A percentile compares a stretch with the other conserved stretches of the same genome.
Conservation (phyloP, 2,329 filamentous ascomycete genomes). For the Hypoxylon sp. region DNA sequence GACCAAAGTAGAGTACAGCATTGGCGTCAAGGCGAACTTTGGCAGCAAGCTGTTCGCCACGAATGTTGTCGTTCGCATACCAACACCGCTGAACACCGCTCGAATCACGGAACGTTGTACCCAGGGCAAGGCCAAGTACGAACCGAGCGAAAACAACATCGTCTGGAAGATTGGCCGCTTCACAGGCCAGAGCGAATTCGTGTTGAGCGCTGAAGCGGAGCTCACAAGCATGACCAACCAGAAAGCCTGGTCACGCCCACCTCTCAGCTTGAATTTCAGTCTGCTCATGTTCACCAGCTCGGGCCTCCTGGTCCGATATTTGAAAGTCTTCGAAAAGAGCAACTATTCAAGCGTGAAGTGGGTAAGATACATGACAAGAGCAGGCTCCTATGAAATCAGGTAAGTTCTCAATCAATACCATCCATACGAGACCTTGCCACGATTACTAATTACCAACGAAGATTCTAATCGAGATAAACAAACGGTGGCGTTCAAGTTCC, state of each 20-base stretch:
- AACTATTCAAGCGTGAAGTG: slow-evolving; percentile 99
- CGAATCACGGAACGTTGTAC: slow-evolving; percentile 93
- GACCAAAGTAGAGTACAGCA: slow-evolving; percentile 98
- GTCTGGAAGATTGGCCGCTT: slow-evolving; percentile 99
- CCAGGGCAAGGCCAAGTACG: slow-evolving; percentile 98
- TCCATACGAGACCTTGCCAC: not conserved
- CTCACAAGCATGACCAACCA: slow-evolving; percentile 98
- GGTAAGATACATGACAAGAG: slow-evolving; percentile 99
- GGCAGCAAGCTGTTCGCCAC: slow-evolving; percentile 96
- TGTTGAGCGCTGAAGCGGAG: slow-evolving; percentile 92
- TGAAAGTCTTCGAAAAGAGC: slow-evolving; percentile 99
- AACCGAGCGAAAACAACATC: slow-evolving; percentile 97
- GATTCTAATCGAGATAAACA: slow-evolving; percentile 33
- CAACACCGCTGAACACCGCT: slow-evolving; percentile 96
- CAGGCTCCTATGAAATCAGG: slow-evolving; percentile 97
- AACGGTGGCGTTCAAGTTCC: slow-evolving; percentile 6
- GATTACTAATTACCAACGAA: slow-evolving; percentile 26
- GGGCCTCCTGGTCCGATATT: slow-evolving; percentile 89
- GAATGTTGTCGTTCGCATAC: slow-evolving; percentile 94
- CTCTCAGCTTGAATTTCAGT: slow-evolving; percentile 91
- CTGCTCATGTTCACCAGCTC: slow-evolving; percentile 98
- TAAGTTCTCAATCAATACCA: slow-evolving; percentile 56
- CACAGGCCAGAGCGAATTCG: slow-evolving; percentile 96
- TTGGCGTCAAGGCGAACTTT: slow-evolving; percentile 97
- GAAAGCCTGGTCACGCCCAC: slow-evolving; percentile 95